Base-by-base conservation (phyloP, 345 rosid genomes). In the Microthlaspi erraticum region DNA sequence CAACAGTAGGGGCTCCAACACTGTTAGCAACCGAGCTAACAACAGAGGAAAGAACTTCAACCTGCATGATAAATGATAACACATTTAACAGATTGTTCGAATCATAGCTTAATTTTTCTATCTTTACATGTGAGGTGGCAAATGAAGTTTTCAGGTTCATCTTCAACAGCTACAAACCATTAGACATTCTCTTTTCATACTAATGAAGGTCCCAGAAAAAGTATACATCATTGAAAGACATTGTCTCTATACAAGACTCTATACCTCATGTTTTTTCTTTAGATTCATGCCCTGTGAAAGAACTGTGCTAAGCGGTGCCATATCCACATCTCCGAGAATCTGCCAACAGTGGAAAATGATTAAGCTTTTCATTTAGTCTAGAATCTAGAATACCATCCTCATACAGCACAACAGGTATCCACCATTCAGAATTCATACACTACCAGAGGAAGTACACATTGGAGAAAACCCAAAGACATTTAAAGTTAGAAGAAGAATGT, bases 211-310 rank as follows among this genome's bases (percentile, higher is more conserved):
- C 34, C 36, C 8, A 49, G 18, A 5, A 50, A 49, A 54, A 62
- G 41, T 18, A 70, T 48, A 55, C 33, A 71, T 34, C 7, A 50
- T 0, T 45, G 23, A 52, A 53, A 63, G 42, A 74, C 8, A 61
- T 6, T n/a, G 60, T n/a, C n/a, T n/a, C n/a, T n/a, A n/a, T n/a
- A n/a, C n/a, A n/a, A n/a, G n/a, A n/a, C n/a, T n/a, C n/a, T n/a
- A n/a, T 66, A 93, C 97, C 82, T 93, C 98, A 64, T 93, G 98
- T 60, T 83, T 86, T 75, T 93, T 90, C 92, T 93, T 90, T 60
- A 73, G 23, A 82, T 84, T 93, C 98, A 93, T 88, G 64, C 97
- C 98, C 81, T 87, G 98, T 10, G 86, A 66, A 70, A 91, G 92
- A 52, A 91, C 96, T n/a, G 80, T 81, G 68, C 74, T 74, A 57